These are phyloP conservation scores for Suhomyces kunorum DNA, from an alignment of 1,139 yeast genomes.

Conservation along the genomic window DNA sequence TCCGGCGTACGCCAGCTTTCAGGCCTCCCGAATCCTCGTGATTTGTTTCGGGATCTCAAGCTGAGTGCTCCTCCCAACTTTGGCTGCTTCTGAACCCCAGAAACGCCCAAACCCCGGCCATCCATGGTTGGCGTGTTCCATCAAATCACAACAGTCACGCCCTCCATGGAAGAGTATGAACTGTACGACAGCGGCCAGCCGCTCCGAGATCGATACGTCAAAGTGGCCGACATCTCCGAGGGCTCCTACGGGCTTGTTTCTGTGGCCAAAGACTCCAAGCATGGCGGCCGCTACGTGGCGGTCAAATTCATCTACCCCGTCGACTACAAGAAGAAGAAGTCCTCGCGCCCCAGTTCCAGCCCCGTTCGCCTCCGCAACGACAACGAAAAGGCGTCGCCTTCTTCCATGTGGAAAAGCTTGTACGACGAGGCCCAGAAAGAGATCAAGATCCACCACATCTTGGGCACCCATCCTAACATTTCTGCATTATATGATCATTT, in stretches of 20 bases:
- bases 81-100: background rate
- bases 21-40: no score
- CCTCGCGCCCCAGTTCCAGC: constrained; percentile 36
- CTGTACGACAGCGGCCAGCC: constrained; percentile 63
- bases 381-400: constrained; percentile 16
- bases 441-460: constrained; percentile 67
- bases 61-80: background rate
- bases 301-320: constrained; percentile 73
- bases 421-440: constrained; percentile 77
- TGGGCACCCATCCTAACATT: constrained; percentile 67
- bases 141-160: background rate
- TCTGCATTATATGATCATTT: constrained; percentile 73
- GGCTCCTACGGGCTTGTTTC: constrained; percentile 95
- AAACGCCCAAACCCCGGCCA: background rate
- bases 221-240: constrained; percentile 78
- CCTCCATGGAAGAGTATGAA: constrained; percentile 47
- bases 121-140: background rate
- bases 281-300: constrained; percentile 64
- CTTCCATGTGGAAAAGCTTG: constrained; percentile 35
- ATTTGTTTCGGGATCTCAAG: background rate
- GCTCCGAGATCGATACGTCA: constrained; percentile 62
- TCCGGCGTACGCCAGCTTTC: no score
- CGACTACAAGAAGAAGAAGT: constrained; percentile 34
- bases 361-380: constrained; percentile 37
- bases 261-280: constrained; percentile 68